These are phyloP conservation scores for Podospora anserina DNA, from an alignment of 495 filamentous ascomycete genomes.

Conservation along the genomic window DNA sequence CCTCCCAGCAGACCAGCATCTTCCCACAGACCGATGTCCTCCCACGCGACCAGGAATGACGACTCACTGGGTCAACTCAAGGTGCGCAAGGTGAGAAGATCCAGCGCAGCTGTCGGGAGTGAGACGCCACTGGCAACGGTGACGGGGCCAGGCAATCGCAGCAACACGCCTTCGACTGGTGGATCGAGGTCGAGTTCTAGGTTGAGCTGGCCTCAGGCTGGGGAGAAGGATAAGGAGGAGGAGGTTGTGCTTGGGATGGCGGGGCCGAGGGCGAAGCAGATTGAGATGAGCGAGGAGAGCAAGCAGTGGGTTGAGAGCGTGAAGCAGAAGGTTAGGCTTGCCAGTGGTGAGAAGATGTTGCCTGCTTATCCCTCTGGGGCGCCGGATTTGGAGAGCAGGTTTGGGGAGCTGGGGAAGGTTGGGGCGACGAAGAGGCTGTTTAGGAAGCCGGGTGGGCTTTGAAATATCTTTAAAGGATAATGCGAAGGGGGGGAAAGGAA, in stretches of 20 bases:
- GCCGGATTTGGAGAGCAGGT: constrained; percentile 32
- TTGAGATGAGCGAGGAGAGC: constrained; percentile 61
- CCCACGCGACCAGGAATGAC: constrained; percentile 26
- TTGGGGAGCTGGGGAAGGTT: constrained; percentile 57
- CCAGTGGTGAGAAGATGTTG: constrained; percentile 44
- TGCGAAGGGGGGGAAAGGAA: not conserved
- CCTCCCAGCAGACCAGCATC: constrained; percentile 43
- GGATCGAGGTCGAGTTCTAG: constrained; percentile 44
- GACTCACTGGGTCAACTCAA: constrained; percentile 28
- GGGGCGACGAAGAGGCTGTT: constrained; percentile 58
- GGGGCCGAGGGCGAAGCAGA: constrained; percentile 57
- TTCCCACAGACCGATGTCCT: constrained; percentile 33
- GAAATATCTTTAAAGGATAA: not conserved
- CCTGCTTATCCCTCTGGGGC: constrained; percentile 17
- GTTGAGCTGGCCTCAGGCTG: constrained; percentile 41
- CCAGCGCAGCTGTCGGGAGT: constrained; percentile 16
- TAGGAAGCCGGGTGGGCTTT: constrained; percentile 14
- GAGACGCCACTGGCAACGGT: constrained; percentile 33
- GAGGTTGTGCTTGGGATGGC: constrained; percentile 59
- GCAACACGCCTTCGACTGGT: constrained; percentile 34
- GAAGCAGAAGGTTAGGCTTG: constrained; percentile 61
- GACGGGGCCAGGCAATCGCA: constrained; percentile 17
- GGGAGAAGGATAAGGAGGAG: constrained; percentile 37
- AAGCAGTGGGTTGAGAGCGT: constrained; percentile 70
- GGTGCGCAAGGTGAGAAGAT: constrained; percentile 43